Conservation (phyloP, 2,329 filamentous ascomycete species). For the Plectosphaerella plurivora region DNA sequence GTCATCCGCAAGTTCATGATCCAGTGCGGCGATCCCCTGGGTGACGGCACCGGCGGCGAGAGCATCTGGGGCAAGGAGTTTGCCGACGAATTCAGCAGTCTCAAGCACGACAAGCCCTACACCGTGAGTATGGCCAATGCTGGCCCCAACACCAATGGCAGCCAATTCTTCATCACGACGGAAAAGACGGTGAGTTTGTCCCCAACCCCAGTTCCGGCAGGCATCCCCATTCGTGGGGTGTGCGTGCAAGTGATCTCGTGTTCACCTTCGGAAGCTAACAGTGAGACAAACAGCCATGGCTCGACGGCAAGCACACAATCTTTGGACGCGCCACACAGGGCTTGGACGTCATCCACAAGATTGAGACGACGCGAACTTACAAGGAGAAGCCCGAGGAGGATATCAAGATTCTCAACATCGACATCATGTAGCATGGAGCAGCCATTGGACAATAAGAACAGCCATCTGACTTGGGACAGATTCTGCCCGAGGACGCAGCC, state of each 20-base stretch:
- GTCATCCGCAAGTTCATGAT: constrained; percentile 99
- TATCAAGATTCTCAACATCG: constrained; percentile 93
- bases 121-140: constrained; percentile 98
- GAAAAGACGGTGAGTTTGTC: constrained; percentile 75
- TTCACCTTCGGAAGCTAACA: constrained; percentile 17
- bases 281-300: constrained; percentile 61
- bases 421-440: constrained; percentile 37
- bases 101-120: constrained; percentile 94
- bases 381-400: constrained; percentile 95
- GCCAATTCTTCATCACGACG: constrained; percentile 97
- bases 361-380: constrained; percentile 83
- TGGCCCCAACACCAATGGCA: constrained; percentile 89
- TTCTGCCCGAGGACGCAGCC: background rate
- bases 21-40: constrained; percentile 76
- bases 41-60: constrained; percentile 85
- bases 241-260: constrained; percentile 4
- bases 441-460: background rate
- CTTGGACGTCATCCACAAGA: constrained; percentile 90
- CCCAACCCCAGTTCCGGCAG: background rate
- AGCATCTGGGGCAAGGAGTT: constrained; percentile 92
- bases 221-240: background rate
- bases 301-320: constrained; percentile 94
- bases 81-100: constrained; percentile 84
- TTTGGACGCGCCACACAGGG: constrained; percentile 89
- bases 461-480: background rate